Evolutionary conservation across 176 grass and related monocot species (phyloP).

Genomic region (Themeda triandra): DNA sequence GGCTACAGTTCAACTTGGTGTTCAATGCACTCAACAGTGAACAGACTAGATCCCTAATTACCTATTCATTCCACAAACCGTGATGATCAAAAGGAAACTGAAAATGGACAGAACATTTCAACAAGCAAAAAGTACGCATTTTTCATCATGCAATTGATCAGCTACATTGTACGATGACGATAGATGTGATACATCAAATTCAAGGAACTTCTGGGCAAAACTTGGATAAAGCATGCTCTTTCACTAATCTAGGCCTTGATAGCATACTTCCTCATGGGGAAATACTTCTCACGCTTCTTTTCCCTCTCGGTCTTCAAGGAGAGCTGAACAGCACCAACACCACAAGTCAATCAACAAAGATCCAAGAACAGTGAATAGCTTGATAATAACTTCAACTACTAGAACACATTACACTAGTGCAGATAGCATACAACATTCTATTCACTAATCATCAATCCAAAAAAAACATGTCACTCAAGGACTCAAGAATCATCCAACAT

Average conservation of each 20-base stretch:
- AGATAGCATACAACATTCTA: not conserved
- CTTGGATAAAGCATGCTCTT: not conserved
- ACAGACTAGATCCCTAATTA: not conserved
- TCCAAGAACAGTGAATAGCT: not conserved
- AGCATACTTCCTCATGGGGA: slow-evolving; percentile 81
- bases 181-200: slow-evolving; percentile 27
- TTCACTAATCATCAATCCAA: not conserved
- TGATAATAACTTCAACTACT: not conserved
- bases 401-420: not conserved
- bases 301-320: slow-evolving; percentile 69
- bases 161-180: slow-evolving; percentile 28
- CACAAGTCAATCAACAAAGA: not conserved
- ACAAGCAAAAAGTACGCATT: not conserved
- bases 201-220: slow-evolving; percentile 21
- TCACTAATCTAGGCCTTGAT: slow-evolving; percentile 58
- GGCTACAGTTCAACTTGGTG: too few relatives aligned
- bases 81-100: not conserved
- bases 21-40: too few relatives aligned
- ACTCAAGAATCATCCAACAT: not conserved
- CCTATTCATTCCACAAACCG: too few relatives aligned
- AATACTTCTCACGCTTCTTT: slow-evolving; percentile 76
- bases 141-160: slow-evolving; percentile 2
- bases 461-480: not conserved
- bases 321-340: slow-evolving; percentile 19
- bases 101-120: not conserved